A percentile compares a stretch with the other conserved stretches of the same genome.
Conservation (phyloP, 2,329 filamentous ascomycete species). For the Aureobasidium musti region DNA sequence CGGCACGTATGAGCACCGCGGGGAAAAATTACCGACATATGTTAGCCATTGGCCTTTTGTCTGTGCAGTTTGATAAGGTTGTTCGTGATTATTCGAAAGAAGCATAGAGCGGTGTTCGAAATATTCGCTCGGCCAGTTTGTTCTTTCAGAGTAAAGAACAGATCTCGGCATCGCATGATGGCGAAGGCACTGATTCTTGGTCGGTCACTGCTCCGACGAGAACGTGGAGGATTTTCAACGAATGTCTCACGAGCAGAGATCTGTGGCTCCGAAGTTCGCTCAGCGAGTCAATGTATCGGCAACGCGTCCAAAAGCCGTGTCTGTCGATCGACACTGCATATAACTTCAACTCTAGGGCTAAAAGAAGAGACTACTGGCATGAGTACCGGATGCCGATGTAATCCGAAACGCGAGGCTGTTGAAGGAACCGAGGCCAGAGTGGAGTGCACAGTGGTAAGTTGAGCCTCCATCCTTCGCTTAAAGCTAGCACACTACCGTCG, state of each 20-base stretch:
- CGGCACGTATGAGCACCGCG: not conserved
- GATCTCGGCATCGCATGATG: too few relatives aligned
- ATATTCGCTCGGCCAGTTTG: too few relatives aligned
- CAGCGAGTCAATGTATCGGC: too few relatives aligned
- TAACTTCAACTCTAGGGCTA: not conserved
- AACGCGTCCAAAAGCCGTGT: not conserved
- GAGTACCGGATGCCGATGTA: not conserved
- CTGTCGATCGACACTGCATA: not conserved
- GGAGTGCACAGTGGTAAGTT: not conserved
- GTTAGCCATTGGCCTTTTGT: not conserved
- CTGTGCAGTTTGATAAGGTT: not conserved
- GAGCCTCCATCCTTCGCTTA: not conserved
- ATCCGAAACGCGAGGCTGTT: slow-evolving; percentile 4
- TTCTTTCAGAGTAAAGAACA: too few relatives aligned
- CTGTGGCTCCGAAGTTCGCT: too few relatives aligned
- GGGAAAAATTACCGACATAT: not conserved
- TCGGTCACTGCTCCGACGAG: too few relatives aligned
- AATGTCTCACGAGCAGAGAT: too few relatives aligned
- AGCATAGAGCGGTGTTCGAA: too few relatives aligned
- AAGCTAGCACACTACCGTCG: not conserved
- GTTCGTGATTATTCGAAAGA: not conserved
- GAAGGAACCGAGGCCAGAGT: not conserved
- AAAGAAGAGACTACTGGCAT: not conserved
- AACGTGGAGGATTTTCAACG: too few relatives aligned
- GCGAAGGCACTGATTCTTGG: too few relatives aligned